Conservation (phyloP, 805 yeast genomes). For the Zygoascus ofunaensis region DNA sequence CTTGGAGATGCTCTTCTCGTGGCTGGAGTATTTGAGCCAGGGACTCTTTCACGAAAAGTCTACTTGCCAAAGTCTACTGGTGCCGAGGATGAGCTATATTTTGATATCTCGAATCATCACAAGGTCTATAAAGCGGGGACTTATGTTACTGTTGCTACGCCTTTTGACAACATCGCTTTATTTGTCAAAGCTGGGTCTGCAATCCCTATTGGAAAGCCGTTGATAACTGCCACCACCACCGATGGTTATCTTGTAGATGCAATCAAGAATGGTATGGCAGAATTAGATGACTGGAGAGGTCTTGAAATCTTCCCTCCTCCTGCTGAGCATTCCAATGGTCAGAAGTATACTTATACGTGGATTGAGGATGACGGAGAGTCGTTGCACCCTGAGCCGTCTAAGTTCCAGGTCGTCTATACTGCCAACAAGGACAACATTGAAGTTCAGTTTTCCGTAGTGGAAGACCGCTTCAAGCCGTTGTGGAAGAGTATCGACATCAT, state of each 20-base stretch:
- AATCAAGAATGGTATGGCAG: background rate
- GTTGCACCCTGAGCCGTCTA: background rate
- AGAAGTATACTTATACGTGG: constrained; percentile 2
- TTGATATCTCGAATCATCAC: background rate
- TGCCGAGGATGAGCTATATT: background rate
- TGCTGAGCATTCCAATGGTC: constrained; percentile 4
- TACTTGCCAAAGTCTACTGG: constrained; percentile 3
- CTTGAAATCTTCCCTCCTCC: constrained; percentile 9
- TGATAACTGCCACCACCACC: constrained; percentile 2
- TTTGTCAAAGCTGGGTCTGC: constrained; percentile 9
- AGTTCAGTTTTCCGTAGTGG: background rate
- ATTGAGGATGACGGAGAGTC: constrained; percentile 9
- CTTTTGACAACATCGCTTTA: constrained; percentile 5
- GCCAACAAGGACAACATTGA: background rate
- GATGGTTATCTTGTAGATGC: background rate
- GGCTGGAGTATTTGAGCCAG: constrained; percentile 4
- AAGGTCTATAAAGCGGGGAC: constrained; percentile 4
- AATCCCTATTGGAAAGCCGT: constrained; percentile 7
- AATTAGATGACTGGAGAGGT: constrained; percentile 3
- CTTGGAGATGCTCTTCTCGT: constrained; percentile 6
- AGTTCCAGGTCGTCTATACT: background rate
- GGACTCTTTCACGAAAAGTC: background rate
- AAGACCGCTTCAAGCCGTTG: background rate
- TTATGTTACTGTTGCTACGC: background rate
- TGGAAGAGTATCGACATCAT: background rate